Evolutionary conservation across 2,329 filamentous ascomycete genomes (phyloP).

Genomic region (Penicillium sp.): DNA sequence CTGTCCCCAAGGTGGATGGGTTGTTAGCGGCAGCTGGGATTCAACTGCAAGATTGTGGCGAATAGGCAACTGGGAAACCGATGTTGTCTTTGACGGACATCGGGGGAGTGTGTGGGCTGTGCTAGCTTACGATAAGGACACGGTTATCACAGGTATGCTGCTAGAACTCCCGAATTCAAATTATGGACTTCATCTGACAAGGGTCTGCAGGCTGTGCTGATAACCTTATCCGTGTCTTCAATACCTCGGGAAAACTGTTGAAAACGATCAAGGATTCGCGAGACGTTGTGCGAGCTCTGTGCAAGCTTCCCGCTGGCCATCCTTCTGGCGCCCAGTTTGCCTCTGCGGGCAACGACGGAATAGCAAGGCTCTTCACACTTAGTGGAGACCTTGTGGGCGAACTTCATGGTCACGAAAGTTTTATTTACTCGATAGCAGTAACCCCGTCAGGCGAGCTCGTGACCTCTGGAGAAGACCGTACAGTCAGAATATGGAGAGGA

Average conservation of each 20-base stretch:
- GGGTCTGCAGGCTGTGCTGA: conserved; percentile 68
- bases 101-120: conserved; percentile 88
- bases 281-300: conserved; percentile 85
- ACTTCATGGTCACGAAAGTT: conserved; percentile 85
- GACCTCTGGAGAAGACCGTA: conserved; percentile 92
- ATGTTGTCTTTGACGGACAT: conserved; percentile 69
- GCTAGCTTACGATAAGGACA: conserved; percentile 72
- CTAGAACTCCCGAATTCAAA: neutral
- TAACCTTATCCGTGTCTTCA: conserved; percentile 80
- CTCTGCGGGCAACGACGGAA: conserved; percentile 87
- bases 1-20: conserved; percentile 64
- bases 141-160: conserved; percentile 65
- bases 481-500: conserved; percentile 81
- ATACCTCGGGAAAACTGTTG: conserved; percentile 60
- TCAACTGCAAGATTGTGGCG: conserved; percentile 81
- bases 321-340: conserved; percentile 86
- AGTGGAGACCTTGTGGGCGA: conserved; percentile 72
- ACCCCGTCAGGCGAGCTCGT: conserved; percentile 82
- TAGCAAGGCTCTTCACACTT: conserved; percentile 82
- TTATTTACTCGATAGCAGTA: conserved; percentile 80
- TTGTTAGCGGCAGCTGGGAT: conserved; percentile 95
- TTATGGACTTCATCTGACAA: neutral
- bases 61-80: conserved; percentile 77
- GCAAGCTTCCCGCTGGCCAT: conserved; percentile 70
- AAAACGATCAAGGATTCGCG: conserved; percentile 65